Evolutionary conservation across 129 eudicot species (phyloP).

Genomic region (Tanacetum coccineum): DNA sequence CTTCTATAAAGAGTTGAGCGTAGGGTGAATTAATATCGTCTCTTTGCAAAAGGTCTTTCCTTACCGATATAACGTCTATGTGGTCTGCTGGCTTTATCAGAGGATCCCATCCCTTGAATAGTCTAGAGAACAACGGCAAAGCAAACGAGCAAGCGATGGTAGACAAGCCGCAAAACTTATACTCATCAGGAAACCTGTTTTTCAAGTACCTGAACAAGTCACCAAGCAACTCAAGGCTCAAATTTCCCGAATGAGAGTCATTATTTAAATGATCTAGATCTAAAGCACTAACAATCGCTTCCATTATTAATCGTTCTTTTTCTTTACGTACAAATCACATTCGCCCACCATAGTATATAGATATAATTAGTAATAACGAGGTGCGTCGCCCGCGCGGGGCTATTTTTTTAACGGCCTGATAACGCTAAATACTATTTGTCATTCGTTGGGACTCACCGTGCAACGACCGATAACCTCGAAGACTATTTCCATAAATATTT

Average conservation of each 20-base stretch:
- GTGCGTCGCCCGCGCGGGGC: too few relatives aligned
- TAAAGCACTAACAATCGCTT: slow-evolving; percentile 41
- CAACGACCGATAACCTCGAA: too few relatives aligned
- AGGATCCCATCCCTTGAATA: slow-evolving; percentile 76
- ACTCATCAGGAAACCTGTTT: slow-evolving; percentile 47
- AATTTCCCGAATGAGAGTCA: slow-evolving; percentile 37
- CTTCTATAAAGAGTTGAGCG: slow-evolving; percentile 57
- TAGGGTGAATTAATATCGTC: slow-evolving; percentile 40
- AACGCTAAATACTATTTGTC: too few relatives aligned
- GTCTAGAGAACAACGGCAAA: slow-evolving; percentile 52
- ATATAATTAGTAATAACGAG: too few relatives aligned
- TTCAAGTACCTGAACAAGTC: slow-evolving; percentile 47
- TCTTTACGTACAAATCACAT: too few relatives aligned
- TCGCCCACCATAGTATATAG: too few relatives aligned
- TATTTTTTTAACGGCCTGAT: too few relatives aligned
- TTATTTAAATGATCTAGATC: slow-evolving; percentile 44
- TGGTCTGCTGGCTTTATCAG: slow-evolving; percentile 52
- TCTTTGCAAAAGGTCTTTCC: slow-evolving; percentile 61
- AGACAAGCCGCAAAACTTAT: slow-evolving; percentile 50
- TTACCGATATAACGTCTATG: slow-evolving; percentile 32
- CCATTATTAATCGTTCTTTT: too few relatives aligned
- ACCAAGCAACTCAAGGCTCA: slow-evolving; percentile 66
- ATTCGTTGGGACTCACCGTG: too few relatives aligned
- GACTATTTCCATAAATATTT: too few relatives aligned
- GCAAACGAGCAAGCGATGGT: slow-evolving; percentile 61